Base-by-base conservation (phyloP, 2,329 filamentous ascomycete genomes). In the Fusarium armeniacum region DNA sequence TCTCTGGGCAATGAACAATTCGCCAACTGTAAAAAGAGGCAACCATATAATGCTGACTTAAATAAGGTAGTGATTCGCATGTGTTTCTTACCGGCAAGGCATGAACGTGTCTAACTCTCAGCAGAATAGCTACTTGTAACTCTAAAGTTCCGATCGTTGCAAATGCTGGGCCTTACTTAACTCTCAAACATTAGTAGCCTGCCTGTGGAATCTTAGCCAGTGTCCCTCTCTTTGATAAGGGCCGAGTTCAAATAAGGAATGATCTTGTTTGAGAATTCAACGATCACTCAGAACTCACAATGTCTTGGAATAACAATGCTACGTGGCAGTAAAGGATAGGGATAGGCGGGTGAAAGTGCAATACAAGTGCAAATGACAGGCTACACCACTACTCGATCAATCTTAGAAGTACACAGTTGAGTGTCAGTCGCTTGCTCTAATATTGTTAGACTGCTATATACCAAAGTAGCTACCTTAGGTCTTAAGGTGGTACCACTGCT, bases 261-360 rank as follows among this genome's bases (percentile, higher is more conserved):
- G 18, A 22, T 6, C 35, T 22, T 9, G 13, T 35, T 10, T 41
- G 49, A 30, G 11, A 52, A 16, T n/a, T 28, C 18, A 20, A 40
- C 7, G 6, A n/a, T 28, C 28, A 20, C 28, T 9, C 33, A 30
- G 24, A 40, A 22, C 13, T 28, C n/a, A 41, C 10, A 22, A 52
- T 52, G 24, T 41, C 35, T 41, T 22, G 4, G n/a, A 40, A 11
- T n/a, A 11, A 22, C 13, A 43, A 44, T 15, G 20, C 32, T 56
- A 63, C 61, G 61, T 63, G 45, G 51, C 62, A 32, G 33, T 46
- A 24, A 18, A 20, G 11, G 5, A 58, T 28, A 26, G 38, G 57
- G 16, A 45, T 20, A 55, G 46, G 53, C 43, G 28, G 26, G 18
- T 44, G 49, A 55, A 61, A 53, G 53, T 52, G 49, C 49, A 52